phyloP scores from a whole-genome alignment of 2,329 filamentous ascomycete species.

The Penicillium corylophilum region DNA sequence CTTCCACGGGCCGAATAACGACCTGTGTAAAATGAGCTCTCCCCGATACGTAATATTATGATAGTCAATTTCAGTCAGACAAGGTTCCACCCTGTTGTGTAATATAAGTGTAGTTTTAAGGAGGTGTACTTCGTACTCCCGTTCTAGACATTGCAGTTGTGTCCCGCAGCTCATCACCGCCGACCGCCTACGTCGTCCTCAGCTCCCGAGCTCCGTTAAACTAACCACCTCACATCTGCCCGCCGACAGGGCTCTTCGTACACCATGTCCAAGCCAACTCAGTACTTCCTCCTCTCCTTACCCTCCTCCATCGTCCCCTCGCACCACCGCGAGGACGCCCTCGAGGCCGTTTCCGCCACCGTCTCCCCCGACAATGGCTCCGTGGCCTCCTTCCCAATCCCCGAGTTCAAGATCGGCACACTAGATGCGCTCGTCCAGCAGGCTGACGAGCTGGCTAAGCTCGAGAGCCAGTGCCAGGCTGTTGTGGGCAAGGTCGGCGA shows the following conservation, averaged over 20 bases:
- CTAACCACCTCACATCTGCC: constrained; percentile 11
- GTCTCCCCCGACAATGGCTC: constrained; percentile 73
- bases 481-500: constrained; percentile 88
- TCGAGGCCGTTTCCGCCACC: constrained; percentile 71
- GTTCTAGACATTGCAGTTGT: neutral
- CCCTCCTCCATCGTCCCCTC: constrained; percentile 83
- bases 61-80: neutral
- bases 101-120: neutral
- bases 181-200: constrained; percentile 28
- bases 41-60: neutral
- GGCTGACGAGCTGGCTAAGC: constrained; percentile 89
- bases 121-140: neutral
- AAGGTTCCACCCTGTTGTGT: neutral
- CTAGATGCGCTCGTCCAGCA: constrained; percentile 93
- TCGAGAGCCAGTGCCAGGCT: constrained; percentile 73
- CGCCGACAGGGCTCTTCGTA: constrained; percentile 11
- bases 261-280: constrained; percentile 49
- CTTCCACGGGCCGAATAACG: constrained; percentile 7
- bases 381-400: constrained; percentile 75
- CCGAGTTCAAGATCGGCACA: constrained; percentile 96
- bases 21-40: constrained; percentile 7
- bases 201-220: constrained; percentile 15
- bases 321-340: constrained; percentile 75
- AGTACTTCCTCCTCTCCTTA: constrained; percentile 86
- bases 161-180: constrained; percentile 20